Evolutionary conservation across 805 yeast genomes (phyloP), one percentile per base, ranked within the genome.

Genomic region (Teunomyces atbi): DNA sequence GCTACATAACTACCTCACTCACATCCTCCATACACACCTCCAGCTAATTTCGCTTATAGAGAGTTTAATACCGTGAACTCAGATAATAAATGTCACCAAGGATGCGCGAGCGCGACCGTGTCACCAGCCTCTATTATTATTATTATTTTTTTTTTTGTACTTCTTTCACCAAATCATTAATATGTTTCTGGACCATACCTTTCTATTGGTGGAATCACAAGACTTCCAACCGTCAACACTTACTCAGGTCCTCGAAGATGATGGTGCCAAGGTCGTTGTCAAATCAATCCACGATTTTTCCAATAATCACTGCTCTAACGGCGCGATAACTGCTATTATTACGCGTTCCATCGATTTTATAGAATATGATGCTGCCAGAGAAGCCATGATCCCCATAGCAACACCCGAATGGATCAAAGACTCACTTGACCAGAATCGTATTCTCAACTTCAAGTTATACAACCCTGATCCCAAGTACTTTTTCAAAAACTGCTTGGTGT

Each of bases 401-500:
- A 75, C 77, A 0, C 73, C 82, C 0, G 60, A 69, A 4, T 89
- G 94, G 89, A 69, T 86, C 2, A 52, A 61, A 23, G 81, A 77
- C 32, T 77, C 84, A 2, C 57, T 74, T 0, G 57, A 57, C 6
- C 60, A 60, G 21, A 65, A 67, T 0, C 71, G 76, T 45, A 60
- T 75, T 11, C 70, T 74, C 21, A 79, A 85, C 4, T 70, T 77
- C 34, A 73, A 83, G 46, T 74, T 78, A 1, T 90, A 77, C 61
- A 81, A 88, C 12, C 95, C 97, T 0, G 86, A 85, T 57, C 85
- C 88, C 6, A 69, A 69, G 23, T 81, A 77, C 48, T 77, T 87
- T 50, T 71, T 92, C 59, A 82, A 81, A 49, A 77, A 79, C 44
- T 76, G 80, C 13, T 78, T 79, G 51, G 68, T 89, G 1, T 81